Percentiles rank a stretch among this genome's conserved stretches.
Conservation (phyloP, 2,329 filamentous ascomycete species). For the Calonectria naviculata region DNA sequence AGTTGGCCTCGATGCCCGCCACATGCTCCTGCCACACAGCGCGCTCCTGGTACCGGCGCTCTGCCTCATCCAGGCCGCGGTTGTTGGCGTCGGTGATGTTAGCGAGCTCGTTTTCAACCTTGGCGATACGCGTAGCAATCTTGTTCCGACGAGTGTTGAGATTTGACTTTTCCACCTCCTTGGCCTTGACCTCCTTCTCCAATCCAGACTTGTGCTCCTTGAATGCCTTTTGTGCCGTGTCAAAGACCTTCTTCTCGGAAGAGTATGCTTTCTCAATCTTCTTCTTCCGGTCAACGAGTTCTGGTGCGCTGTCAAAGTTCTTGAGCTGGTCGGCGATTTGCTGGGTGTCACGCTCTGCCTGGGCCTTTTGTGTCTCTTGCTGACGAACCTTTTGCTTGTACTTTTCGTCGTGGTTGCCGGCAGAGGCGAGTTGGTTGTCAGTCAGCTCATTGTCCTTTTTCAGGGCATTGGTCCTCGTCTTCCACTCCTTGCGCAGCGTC, state of each 20-base stretch:
- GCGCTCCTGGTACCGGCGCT: constrained; percentile 65
- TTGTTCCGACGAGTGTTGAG: constrained; percentile 78
- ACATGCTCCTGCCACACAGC: constrained; percentile 59
- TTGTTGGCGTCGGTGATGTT: constrained; percentile 77
- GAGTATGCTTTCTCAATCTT: constrained; percentile 64
- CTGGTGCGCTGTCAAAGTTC: constrained; percentile 72
- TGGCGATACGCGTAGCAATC: constrained; percentile 75
- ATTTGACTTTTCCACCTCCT: constrained; percentile 72
- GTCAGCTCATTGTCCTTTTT: constrained; percentile 81
- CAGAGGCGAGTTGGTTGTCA: constrained; percentile 72
- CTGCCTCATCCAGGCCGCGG: constrained; percentile 72
- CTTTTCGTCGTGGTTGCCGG: constrained; percentile 80
- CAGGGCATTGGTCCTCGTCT: constrained; percentile 72
- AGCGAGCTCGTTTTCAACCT: constrained; percentile 78
- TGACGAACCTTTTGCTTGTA: constrained; percentile 80
- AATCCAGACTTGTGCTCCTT: constrained; percentile 69
- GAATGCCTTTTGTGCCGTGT: constrained; percentile 65
- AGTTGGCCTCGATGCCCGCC: constrained; percentile 57
- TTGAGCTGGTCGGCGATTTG: constrained; percentile 69
- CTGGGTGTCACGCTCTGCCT: constrained; percentile 66
- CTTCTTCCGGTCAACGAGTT: constrained; percentile 68
- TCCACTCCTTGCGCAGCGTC: constrained; percentile 79
- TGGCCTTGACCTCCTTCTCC: constrained; percentile 70
- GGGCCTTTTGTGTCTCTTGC: constrained; percentile 78
- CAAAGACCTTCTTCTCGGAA: constrained; percentile 69